Percentiles rank a stretch among this genome's conserved stretches.
These are phyloP conservation scores for Oryza nivara DNA, from an alignment of 176 grass and related monocot species.

Conservation along the genomic window DNA sequence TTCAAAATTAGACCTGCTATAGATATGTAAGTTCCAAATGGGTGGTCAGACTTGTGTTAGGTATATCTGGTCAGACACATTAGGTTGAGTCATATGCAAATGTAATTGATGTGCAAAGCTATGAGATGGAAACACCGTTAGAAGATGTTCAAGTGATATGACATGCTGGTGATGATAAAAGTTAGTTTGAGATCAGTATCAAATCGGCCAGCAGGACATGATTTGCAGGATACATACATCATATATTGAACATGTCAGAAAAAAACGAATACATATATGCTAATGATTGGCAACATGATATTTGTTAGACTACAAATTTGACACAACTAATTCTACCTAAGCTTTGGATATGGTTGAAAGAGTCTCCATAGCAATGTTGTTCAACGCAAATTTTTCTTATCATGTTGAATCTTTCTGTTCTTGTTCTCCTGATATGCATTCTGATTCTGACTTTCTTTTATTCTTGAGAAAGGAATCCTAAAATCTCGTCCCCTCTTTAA, in stretches of 20 bases:
- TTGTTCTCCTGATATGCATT: background rate
- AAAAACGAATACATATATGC: background rate
- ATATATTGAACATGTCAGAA: background rate
- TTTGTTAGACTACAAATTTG: background rate
- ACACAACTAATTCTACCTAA: background rate
- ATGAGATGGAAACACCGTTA: background rate
- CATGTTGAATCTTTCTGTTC: background rate
- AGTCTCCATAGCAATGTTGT: background rate
- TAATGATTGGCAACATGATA: background rate
- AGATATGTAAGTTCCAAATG: background rate
- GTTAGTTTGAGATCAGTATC: background rate
- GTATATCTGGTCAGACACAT: background rate
- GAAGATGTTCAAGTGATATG: conserved; percentile 4
- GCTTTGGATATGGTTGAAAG: background rate
- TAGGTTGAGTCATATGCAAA: background rate
- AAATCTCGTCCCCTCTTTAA: background rate
- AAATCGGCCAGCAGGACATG: conserved; percentile 6
- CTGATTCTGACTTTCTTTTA: background rate
- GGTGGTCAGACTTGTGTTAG: background rate
- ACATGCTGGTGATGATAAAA: conserved; percentile 4
- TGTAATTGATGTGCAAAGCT: conserved; percentile 1
- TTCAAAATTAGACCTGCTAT: background rate
- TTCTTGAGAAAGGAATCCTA: background rate
- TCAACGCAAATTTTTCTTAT: background rate
- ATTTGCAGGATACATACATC: background rate